A percentile compares a stretch with the other conserved stretches of the same genome.
These are phyloP conservation scores for Phaeosphaeriaceae sp. DNA, from an alignment of 2,329 filamentous ascomycete genomes.

Conservation along the genomic window DNA sequence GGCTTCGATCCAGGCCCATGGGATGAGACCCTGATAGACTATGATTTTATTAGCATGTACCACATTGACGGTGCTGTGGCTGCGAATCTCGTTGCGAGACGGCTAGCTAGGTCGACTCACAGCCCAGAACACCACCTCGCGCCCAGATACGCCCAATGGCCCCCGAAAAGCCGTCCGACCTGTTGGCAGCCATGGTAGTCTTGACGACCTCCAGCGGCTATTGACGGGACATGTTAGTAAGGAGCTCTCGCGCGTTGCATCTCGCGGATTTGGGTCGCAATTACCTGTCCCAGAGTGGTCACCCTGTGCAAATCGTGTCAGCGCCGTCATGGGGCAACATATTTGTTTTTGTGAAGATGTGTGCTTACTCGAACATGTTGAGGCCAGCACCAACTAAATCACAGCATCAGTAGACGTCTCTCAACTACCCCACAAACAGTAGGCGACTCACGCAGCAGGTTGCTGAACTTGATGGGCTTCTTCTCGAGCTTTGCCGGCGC, in stretches of 20 bases:
- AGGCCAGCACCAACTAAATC: conserved; percentile 79
- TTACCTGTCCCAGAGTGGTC: conserved; percentile 72
- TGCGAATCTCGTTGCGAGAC: not conserved
- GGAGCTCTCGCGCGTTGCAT: not conserved
- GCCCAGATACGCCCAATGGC: conserved; percentile 90
- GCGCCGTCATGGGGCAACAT: conserved; percentile 9
- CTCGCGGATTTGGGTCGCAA: not conserved
- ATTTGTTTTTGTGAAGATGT: conserved; percentile 8
- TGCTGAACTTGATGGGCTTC: conserved; percentile 99
- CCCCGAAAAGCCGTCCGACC: conserved; percentile 82
- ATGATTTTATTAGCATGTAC: conserved; percentile 8
- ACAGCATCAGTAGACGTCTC: conserved; percentile 34
- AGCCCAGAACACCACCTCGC: conserved; percentile 91
- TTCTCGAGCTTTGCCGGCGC: conserved; percentile 77
- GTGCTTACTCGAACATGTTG: conserved; percentile 87
- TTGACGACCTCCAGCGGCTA: conserved; percentile 98
- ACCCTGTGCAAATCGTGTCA: conserved; percentile 56
- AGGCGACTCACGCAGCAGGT: conserved; percentile 75
- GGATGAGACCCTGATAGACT: conserved; percentile 99
- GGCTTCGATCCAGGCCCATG: conserved; percentile 96
- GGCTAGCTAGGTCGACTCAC: conserved; percentile 65
- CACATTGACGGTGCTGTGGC: not conserved
- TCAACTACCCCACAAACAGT: not conserved
- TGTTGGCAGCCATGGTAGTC: conserved; percentile 99
- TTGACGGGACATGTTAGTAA: conserved; percentile 59